Evolutionary conservation across 441 rosid species (phyloP).

Genomic region (Jatropha podagrica): DNA sequence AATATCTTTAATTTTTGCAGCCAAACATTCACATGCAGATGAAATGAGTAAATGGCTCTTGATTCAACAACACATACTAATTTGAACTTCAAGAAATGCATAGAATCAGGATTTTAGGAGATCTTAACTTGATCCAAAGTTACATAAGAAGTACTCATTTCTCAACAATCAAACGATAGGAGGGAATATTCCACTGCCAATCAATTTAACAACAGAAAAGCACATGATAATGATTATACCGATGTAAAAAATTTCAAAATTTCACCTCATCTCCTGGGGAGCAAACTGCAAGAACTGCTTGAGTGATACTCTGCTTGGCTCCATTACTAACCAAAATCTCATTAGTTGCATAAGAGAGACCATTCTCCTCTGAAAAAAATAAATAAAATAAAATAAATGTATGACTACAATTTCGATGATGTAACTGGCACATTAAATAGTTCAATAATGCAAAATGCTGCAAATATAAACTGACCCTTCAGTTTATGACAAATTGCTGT

Average conservation of each 20-base stretch:
- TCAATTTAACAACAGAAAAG: slow-evolving; percentile 5
- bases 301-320: slow-evolving; percentile 82
- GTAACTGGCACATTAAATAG: neutral
- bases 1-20: neutral
- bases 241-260: slow-evolving; percentile 23
- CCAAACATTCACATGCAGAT: neutral
- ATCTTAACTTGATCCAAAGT: neutral
- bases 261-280: slow-evolving; percentile 93
- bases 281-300: slow-evolving; percentile 89
- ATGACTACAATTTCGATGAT: neutral
- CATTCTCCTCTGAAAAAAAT: slow-evolving; percentile 72
- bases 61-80: neutral
- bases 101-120: neutral
- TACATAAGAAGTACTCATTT: neutral
- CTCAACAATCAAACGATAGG: slow-evolving; percentile 3
- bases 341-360: slow-evolving; percentile 71
- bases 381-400: neutral
- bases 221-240: neutral
- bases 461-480: slow-evolving; percentile 44
- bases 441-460: neutral
- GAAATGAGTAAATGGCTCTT: neutral
- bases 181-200: neutral
- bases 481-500: slow-evolving; percentile 79
- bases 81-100: neutral
- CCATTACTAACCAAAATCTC: slow-evolving; percentile 94